Evolutionary conservation across 257 asterid genomes (phyloP), one percentile per base, ranked within the genome.

Genomic region (Salvia miltiorrhiza): DNA sequence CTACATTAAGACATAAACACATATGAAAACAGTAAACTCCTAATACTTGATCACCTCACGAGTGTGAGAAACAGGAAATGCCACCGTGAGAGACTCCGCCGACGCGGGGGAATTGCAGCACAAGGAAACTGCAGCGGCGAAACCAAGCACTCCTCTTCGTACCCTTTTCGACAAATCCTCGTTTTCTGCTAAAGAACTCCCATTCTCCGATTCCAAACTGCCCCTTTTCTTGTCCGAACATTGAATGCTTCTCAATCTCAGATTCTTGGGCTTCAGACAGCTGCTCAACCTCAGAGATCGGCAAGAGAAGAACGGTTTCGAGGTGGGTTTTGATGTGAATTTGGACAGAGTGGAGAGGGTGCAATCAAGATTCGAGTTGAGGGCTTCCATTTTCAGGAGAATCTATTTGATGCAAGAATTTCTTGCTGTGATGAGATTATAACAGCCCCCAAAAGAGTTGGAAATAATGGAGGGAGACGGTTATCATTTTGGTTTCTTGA

Each of bases 31-130:
- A 69, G n/a, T 23, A 19, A 41, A 57, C 9, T 20, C 9, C 14
- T 48, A 21, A 43, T 28, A 56, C 28, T 63, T 8, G 74, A 70
- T 73, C 57, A 89, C 98, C 98, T 92, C 97, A 59, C 80, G 91
- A 1, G 84, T 70, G 79, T 82, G 98, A 67, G 98, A 93, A 83
- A 85, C 89, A 47, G 98, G 97, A 65, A 93, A 93, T 12, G 98
- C 97, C 24, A 93, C 89, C 30, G 98, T 93, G 9, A 93, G 67
- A 32, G 97, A 86, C 75, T 90, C 88, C 0, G 97, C 97, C 6
- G 73, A 74, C 76, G 89, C 91, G 9, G 96, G 83, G 62, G 96
- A 83, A 69, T 78, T 73, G 30, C 76, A 81, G 19, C 73, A 83
- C 28, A 90, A 4, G 24, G 92, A 83, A 8, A 73, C 73, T 0